Conservation (phyloP, 2,329 filamentous ascomycete species). For the Diaporthe velutina region DNA sequence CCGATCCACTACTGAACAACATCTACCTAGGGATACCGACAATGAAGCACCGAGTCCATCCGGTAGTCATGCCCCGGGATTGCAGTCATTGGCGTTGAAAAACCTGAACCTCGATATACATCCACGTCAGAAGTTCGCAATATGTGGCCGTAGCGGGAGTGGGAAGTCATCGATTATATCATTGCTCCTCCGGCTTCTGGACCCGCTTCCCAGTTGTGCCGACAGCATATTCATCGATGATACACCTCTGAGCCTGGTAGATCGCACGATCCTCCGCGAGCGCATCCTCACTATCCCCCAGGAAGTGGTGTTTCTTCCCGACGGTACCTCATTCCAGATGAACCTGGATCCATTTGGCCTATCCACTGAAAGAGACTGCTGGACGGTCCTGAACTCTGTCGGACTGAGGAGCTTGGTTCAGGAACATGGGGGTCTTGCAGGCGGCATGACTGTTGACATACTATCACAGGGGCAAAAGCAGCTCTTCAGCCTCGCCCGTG, state of each 20-base stretch:
- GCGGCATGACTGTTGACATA: not conserved
- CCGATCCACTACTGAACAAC: not conserved
- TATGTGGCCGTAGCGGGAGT: conserved; percentile 55
- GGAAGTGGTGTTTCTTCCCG: conserved; percentile 61
- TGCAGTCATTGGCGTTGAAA: conserved; percentile 40
- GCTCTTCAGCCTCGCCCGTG: conserved; percentile 30
- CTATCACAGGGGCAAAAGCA: conserved; percentile 22
- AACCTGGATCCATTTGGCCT: conserved; percentile 53
- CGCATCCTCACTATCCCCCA: conserved; percentile 62
- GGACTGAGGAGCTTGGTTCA: not conserved
- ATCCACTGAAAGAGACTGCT: not conserved
- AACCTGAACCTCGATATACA: conserved; percentile 42
- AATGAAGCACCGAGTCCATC: not conserved
- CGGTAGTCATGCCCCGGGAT: not conserved
- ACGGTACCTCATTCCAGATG: conserved; percentile 50
- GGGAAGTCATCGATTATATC: conserved; percentile 55
- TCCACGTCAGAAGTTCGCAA: conserved; percentile 46
- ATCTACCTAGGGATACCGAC: not conserved
- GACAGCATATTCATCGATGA: conserved; percentile 55
- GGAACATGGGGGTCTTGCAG: not conserved
- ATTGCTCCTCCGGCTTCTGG: conserved; percentile 51
- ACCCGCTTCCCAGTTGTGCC: conserved; percentile 46
- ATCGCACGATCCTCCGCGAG: conserved; percentile 54
- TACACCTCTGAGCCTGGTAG: conserved; percentile 48
- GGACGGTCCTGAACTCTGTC: not conserved